Evolutionary conservation across 305 asterid genomes (phyloP).

Genomic region (Solanum hybrid): DNA sequence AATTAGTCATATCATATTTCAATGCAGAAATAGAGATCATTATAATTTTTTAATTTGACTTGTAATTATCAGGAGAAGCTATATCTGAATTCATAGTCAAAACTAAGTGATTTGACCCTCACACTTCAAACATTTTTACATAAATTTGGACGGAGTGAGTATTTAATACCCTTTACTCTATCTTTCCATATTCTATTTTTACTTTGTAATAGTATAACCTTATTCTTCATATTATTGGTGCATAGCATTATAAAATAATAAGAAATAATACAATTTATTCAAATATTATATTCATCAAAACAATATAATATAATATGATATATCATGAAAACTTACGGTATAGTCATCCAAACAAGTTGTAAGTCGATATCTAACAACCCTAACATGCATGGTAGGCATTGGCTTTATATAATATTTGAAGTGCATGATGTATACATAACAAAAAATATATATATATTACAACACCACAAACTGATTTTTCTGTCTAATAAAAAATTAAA

Average conservation of each 20-base stretch:
- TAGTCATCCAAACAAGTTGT: background rate
- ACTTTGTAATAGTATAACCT: background rate
- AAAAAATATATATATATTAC: background rate
- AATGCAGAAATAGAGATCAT: background rate
- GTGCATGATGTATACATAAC: background rate
- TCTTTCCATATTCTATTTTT: background rate
- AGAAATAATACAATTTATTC: background rate
- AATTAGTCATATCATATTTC: background rate
- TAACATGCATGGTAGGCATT: background rate
- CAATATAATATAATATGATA: background rate
- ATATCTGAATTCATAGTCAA: background rate
- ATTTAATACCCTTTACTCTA: background rate
- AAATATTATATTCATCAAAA: background rate
- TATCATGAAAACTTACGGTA: background rate
- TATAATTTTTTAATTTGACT: background rate
- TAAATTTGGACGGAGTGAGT: background rate
- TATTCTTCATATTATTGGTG: background rate
- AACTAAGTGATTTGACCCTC: background rate
- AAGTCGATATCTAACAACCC: background rate
- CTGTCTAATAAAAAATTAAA: background rate
- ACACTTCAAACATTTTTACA: background rate
- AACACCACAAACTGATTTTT: background rate
- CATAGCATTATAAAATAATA: background rate
- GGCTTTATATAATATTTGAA: background rate
- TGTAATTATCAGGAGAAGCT: background rate